Conservation (phyloP, 2,329 filamentous ascomycete species). For the Aspergillus pseudoglaucus region DNA sequence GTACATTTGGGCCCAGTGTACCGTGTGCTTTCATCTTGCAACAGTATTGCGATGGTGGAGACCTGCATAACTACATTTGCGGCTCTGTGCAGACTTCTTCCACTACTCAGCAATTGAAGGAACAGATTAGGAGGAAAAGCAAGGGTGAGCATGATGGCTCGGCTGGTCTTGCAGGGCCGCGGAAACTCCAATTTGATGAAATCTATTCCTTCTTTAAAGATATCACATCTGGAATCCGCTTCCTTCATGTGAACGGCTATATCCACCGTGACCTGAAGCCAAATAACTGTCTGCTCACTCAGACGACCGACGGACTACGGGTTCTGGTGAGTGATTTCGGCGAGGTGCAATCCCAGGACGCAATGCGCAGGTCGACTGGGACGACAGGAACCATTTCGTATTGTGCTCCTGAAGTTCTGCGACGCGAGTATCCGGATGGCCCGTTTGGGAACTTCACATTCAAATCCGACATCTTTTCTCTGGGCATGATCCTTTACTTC, state of each 20-base stretch:
- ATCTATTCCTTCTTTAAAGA: conserved; percentile 97
- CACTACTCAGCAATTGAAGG: conserved; percentile 82
- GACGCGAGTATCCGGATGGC: conserved; percentile 56
- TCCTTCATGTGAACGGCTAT: conserved; percentile 84
- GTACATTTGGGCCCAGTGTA: conserved; percentile 80
- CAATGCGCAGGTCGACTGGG: conserved; percentile 78
- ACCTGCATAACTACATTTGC: conserved; percentile 82
- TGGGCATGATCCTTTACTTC: conserved; percentile 98
- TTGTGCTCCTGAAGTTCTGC: conserved; percentile 89
- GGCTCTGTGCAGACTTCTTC: conserved; percentile 54
- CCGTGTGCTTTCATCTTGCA: conserved; percentile 95
- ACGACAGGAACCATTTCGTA: conserved; percentile 96
- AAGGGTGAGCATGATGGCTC: conserved; percentile 62
- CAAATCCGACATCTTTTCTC: conserved; percentile 95
- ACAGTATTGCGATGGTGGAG: conserved; percentile 92
- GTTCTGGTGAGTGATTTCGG: conserved; percentile 97
- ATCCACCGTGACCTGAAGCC: conserved; percentile 96
- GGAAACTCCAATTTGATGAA: conserved; percentile 69
- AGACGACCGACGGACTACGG: conserved; percentile 61
- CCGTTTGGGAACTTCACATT: conserved; percentile 88
- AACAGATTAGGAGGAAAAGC: conserved; percentile 74
- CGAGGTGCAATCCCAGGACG: conserved; percentile 82
- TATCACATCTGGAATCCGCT: conserved; percentile 83
- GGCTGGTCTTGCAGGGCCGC: conserved; percentile 48
- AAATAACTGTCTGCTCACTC: conserved; percentile 86